Evolutionary conservation across 768 basidiomycete genomes (phyloP).

Genomic region (Leccinum uliginosum): DNA sequence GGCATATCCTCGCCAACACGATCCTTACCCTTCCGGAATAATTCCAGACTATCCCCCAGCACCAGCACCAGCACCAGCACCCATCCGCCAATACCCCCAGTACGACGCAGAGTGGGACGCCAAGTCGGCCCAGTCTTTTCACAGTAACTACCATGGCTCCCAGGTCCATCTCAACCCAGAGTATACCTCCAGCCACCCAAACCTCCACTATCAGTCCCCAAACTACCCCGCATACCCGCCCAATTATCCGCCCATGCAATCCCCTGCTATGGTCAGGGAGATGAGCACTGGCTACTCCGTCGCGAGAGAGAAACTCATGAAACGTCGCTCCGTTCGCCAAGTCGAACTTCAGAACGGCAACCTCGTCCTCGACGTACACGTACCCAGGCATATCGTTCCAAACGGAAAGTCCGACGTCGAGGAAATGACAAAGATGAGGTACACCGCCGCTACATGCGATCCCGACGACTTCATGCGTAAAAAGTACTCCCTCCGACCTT

Average conservation of each 20-base stretch:
- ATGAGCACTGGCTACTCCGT: constrained; percentile 57
- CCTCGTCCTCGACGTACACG: constrained; percentile 77
- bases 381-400: constrained; percentile 77
- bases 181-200: constrained; percentile 54
- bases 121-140: constrained; percentile 58
- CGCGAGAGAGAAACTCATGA: constrained; percentile 78
- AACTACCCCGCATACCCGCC: constrained; percentile 38
- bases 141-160: constrained; percentile 57
- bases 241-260: constrained; percentile 60
- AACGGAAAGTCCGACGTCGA: constrained; percentile 55
- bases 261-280: constrained; percentile 45
- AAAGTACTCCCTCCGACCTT: constrained; percentile 76
- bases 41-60: constrained; percentile 35
- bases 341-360: constrained; percentile 81
- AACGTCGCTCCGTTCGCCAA: constrained; percentile 71
- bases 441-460: constrained; percentile 86
- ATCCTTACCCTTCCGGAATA: constrained; percentile 43
- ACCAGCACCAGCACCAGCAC: constrained; percentile 26
- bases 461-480: constrained; percentile 81
- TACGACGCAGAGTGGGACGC: constrained; percentile 43
- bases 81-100: constrained; percentile 38
- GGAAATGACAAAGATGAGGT: constrained; percentile 81
- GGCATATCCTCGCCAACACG: constrained; percentile 52
- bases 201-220: constrained; percentile 34
- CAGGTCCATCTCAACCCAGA: constrained; percentile 65